Conservation (phyloP, 805 yeast species). For the Candida endomychidarum region DNA sequence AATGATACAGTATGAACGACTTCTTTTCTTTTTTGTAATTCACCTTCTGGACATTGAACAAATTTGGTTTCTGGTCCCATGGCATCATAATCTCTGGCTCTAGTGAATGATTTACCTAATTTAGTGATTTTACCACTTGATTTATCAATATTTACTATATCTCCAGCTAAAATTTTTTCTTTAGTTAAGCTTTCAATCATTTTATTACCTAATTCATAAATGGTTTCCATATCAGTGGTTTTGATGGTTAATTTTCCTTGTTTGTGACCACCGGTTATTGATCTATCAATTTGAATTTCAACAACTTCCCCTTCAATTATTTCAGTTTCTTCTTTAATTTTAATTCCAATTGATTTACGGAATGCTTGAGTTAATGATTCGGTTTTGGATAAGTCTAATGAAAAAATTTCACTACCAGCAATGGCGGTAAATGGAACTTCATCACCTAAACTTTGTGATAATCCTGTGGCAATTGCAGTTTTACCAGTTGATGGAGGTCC, state of each 20-base stretch:
- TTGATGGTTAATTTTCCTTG: constrained; percentile 97
- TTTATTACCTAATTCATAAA: constrained; percentile 90
- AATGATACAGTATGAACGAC: constrained; percentile 97
- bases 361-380: constrained; percentile 96
- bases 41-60: constrained; percentile 98
- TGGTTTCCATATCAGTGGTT: constrained; percentile 98
- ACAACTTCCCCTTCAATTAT: constrained; percentile 98
- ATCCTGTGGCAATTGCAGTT: constrained; percentile 96
- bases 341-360: constrained; percentile 92
- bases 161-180: constrained; percentile 96
- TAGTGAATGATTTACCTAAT: constrained; percentile 92
- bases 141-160: constrained; percentile 92
- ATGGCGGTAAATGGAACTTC: constrained; percentile 95
- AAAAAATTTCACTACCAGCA: constrained; percentile 91
- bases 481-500: constrained; percentile 99
- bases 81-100: constrained; percentile 97
- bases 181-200: constrained; percentile 93
- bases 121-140: constrained; percentile 92
- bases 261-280: constrained; percentile 95
- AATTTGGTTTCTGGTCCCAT: constrained; percentile 98
- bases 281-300: constrained; percentile 90
- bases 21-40: constrained; percentile 91
- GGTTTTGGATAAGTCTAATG: constrained; percentile 90
- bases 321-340: constrained; percentile 95
- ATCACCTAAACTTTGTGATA: constrained; percentile 66